These are phyloP conservation scores for Candida boidinii DNA, from an alignment of 805 yeast genomes.

Conservation along the genomic window DNA sequence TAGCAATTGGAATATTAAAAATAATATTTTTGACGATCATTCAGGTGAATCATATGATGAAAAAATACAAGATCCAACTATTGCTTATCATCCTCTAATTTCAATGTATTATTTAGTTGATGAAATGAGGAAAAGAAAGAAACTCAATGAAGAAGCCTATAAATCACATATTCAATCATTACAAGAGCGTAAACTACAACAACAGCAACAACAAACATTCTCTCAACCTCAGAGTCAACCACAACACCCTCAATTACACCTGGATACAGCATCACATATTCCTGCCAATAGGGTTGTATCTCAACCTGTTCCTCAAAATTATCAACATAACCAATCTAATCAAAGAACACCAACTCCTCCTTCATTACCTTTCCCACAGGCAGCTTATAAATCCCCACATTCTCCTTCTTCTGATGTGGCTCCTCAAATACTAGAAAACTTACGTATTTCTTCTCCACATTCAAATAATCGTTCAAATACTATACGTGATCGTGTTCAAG, in stretches of 20 bases:
- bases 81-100: constrained; percentile 79
- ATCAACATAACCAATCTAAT: constrained; percentile 2
- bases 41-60: constrained; percentile 22
- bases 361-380: constrained; percentile 25
- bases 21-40: constrained; percentile 7
- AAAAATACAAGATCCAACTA: constrained; percentile 63
- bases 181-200: constrained; percentile 1
- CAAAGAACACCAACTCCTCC: constrained; percentile 16
- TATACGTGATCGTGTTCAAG: no score
- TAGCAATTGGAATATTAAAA: constrained; percentile 50
- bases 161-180: constrained; percentile 16
- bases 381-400: constrained; percentile 34
- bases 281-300: constrained; percentile 16
- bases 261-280: constrained; percentile 5
- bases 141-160: constrained; percentile 43
- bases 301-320: constrained; percentile 17
- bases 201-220: constrained; percentile 7
- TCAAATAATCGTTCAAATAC: no score
- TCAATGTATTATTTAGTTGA: constrained; percentile 81
- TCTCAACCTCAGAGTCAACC: constrained; percentile 9
- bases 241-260: constrained; percentile 6
- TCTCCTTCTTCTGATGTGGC: constrained; percentile 15
- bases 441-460: neutral
- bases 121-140: constrained; percentile 71
- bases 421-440: constrained; percentile 9